phyloP scores from a whole-genome alignment of 2,329 filamentous ascomycete species.

The Neoscytalidium dimidiatum region DNA sequence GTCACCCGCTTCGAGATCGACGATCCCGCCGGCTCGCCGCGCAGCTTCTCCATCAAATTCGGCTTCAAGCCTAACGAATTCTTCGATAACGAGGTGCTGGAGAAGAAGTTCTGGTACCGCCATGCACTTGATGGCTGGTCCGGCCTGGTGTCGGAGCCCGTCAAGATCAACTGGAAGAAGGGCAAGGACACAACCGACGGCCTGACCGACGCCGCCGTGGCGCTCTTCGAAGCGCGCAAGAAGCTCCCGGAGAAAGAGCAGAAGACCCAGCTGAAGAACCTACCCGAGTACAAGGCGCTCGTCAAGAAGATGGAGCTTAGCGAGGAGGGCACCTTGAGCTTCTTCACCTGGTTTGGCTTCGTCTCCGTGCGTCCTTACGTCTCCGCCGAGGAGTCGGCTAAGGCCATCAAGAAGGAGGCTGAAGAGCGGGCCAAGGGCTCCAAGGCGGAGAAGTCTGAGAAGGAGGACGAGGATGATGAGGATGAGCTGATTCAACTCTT shows the following conservation, averaged over 20 bases:
- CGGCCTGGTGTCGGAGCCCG: conserved; percentile 84
- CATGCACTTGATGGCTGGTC: conserved; percentile 67
- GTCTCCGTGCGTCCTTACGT: conserved; percentile 64
- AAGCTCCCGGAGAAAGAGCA: conserved; percentile 26
- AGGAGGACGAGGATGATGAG: conserved; percentile 54
- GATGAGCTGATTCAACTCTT: conserved; percentile 65
- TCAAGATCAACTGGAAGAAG: conserved; percentile 75
- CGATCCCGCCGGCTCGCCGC: conserved; percentile 69
- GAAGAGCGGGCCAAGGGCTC: conserved; percentile 55
- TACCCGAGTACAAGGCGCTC: conserved; percentile 58
- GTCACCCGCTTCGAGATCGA: conserved; percentile 82
- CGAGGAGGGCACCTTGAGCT: conserved; percentile 68
- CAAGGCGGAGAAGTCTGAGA: conserved; percentile 41
- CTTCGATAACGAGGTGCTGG: conserved; percentile 75
- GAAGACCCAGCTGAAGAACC: conserved; percentile 53
- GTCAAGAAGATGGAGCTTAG: conserved; percentile 57
- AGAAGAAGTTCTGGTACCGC: conserved; percentile 92
- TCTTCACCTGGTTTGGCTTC: conserved; percentile 90
- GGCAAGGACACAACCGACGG: conserved; percentile 83
- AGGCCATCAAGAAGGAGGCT: conserved; percentile 61
- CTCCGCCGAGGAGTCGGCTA: conserved; percentile 69
- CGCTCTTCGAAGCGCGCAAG: conserved; percentile 63
- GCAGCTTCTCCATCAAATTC: conserved; percentile 71
- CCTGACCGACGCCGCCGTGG: conserved; percentile 71
- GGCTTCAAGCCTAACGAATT: conserved; percentile 80